Evolutionary conservation across 2,329 filamentous ascomycete genomes (phyloP).

Genomic region (Neonectria faginata): DNA sequence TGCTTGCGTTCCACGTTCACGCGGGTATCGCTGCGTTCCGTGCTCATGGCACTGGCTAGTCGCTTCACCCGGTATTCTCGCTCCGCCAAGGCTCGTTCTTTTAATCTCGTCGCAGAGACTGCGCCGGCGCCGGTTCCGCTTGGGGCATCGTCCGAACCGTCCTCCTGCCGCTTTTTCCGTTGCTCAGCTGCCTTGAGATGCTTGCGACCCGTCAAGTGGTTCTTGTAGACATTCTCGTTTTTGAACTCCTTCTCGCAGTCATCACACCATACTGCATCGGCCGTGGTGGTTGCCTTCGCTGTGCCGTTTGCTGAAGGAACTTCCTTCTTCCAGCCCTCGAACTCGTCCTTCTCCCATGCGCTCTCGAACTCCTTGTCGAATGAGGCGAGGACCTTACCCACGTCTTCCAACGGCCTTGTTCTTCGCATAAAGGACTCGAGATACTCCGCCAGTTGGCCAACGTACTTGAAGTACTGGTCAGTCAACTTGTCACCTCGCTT

Average conservation of each 20-base stretch:
- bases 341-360: slow-evolving; percentile 82
- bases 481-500: slow-evolving; percentile 88
- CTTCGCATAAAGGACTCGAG: slow-evolving; percentile 89
- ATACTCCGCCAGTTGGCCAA: slow-evolving; percentile 83
- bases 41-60: slow-evolving; percentile 84
- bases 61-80: slow-evolving; percentile 86
- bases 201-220: slow-evolving; percentile 90
- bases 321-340: slow-evolving; percentile 82
- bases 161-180: slow-evolving; percentile 62
- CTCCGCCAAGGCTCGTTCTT: slow-evolving; percentile 91
- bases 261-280: slow-evolving; percentile 84
- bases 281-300: slow-evolving; percentile 50
- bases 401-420: slow-evolving; percentile 86
- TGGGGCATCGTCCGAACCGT: slow-evolving; percentile 45
- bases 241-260: slow-evolving; percentile 96
- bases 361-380: slow-evolving; percentile 89
- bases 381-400: slow-evolving; percentile 78
- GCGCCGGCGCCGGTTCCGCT: slow-evolving; percentile 44
- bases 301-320: slow-evolving; percentile 51
- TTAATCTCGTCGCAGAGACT: slow-evolving; percentile 69
- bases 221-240: slow-evolving; percentile 94
- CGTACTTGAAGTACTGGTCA: slow-evolving; percentile 91
- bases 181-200: slow-evolving; percentile 86
- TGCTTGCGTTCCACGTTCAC: slow-evolving; percentile 97
- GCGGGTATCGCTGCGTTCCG: slow-evolving; percentile 87